These are phyloP conservation scores for Magnusiomyces sp. DNA, from an alignment of 1,139 yeast species.

Conservation along the genomic window DNA sequence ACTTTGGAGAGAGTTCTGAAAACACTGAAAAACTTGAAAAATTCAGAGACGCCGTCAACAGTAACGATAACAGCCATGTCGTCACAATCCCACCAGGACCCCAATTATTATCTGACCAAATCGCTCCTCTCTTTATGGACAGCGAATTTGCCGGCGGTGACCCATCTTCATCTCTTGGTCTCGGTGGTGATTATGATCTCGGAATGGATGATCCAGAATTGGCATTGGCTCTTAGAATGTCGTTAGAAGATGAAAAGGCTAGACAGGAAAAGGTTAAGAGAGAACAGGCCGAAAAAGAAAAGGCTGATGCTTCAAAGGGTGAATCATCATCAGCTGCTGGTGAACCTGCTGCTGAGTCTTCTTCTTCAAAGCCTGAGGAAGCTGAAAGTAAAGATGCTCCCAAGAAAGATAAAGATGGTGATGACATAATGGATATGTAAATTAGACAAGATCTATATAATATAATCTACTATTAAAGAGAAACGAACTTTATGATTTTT, in stretches of 20 bases:
- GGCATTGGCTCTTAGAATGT: constrained; percentile 84
- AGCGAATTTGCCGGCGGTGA: constrained; percentile 30
- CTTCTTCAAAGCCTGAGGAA: neutral
- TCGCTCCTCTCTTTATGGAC: constrained; percentile 56
- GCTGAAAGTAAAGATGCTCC: neutral
- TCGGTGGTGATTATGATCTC: constrained; percentile 47
- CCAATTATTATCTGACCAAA: constrained; percentile 62
- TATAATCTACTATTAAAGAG: neutral
- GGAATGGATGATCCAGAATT: constrained; percentile 80
- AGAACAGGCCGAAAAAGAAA: constrained; percentile 17
- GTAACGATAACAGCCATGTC: constrained; percentile 73
- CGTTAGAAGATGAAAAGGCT: constrained; percentile 73
- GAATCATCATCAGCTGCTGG: constrained; percentile 36
- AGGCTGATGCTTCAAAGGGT: constrained; percentile 49
- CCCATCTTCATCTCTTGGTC: constrained; percentile 19
- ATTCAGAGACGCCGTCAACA: constrained; percentile 66
- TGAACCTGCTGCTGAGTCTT: neutral
- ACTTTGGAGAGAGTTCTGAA: constrained; percentile 80
- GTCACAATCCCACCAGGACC: constrained; percentile 89
- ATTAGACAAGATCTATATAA: neutral
- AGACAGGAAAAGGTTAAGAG: constrained; percentile 54
- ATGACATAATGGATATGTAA: constrained; percentile 13
- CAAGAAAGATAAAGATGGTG: constrained; percentile 12
- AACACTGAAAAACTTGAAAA: constrained; percentile 76
- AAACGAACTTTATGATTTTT: neutral